phyloP scores from a whole-genome alignment of 2,329 filamentous ascomycete genomes.

The Microsporum canis region DNA sequence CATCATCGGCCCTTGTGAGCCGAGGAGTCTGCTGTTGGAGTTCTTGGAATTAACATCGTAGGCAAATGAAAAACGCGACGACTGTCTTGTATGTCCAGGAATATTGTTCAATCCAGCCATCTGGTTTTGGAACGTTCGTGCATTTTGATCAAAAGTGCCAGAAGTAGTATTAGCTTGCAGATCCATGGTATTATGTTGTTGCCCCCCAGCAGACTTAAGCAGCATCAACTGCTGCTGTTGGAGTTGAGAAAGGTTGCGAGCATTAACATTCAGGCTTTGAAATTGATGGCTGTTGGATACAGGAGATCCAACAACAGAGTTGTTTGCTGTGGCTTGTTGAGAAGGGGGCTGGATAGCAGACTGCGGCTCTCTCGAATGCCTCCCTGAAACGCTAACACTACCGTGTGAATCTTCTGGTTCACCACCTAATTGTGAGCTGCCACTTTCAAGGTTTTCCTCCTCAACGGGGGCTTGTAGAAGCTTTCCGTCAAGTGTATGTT shows the following conservation, averaged over 20 bases:
- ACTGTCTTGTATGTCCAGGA: constrained; percentile 65
- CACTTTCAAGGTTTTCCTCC: constrained; percentile 70
- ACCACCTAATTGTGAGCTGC: constrained; percentile 79
- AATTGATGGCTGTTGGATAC: constrained; percentile 33
- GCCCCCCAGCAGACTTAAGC: constrained; percentile 47
- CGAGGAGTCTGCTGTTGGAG: constrained; percentile 47
- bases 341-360: constrained; percentile 65
- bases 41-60: constrained; percentile 49
- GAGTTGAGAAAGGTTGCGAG: constrained; percentile 66
- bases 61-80: constrained; percentile 77
- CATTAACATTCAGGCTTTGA: constrained; percentile 50
- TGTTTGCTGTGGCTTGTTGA: constrained; percentile 47
- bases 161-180: constrained; percentile 21
- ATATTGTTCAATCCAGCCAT: constrained; percentile 43
- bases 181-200: constrained; percentile 47
- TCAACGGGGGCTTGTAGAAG: constrained; percentile 40
- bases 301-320: constrained; percentile 33
- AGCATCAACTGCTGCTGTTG: constrained; percentile 64
- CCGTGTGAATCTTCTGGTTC: constrained; percentile 74
- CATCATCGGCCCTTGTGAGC: constrained; percentile 38
- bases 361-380: constrained; percentile 48
- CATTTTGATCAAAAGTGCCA: constrained; percentile 31
- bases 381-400: constrained; percentile 25
- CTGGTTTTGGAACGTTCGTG: constrained; percentile 37
- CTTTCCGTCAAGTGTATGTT: constrained; percentile 45